Evolutionary conservation across 2,329 filamentous ascomycete genomes (phyloP).

Genomic region (Phialophora tarda): DNA sequence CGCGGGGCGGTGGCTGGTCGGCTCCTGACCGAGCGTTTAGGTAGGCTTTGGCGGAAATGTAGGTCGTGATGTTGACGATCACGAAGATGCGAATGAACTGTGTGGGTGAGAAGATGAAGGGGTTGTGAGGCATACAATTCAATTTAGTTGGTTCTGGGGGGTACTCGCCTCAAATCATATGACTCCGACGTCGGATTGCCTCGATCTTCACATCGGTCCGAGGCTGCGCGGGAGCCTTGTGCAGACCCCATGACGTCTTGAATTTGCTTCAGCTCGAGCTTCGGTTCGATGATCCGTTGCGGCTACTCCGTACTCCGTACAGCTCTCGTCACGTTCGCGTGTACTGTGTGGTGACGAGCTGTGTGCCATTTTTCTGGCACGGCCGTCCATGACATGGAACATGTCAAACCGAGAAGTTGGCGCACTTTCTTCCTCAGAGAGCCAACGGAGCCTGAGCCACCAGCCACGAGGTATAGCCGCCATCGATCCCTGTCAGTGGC

Average conservation of each 20-base stretch:
- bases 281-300: no score
- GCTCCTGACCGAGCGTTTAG: constrained; percentile 12
- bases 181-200: not conserved
- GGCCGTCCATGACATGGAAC: not conserved
- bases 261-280: no score
- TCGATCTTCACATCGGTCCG: not conserved
- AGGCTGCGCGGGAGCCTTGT: not conserved
- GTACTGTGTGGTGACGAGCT: no score
- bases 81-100: constrained; percentile 46
- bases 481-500: not conserved
- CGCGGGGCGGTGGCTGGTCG: not conserved
- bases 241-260: not conserved
- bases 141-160: not conserved
- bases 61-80: constrained; percentile 39
- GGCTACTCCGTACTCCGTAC: no score
- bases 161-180: not conserved
- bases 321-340: no score
- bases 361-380: not conserved
- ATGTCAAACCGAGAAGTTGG: not conserved
- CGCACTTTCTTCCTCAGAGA: not conserved
- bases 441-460: not conserved
- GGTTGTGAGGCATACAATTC: constrained; percentile 30
- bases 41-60: constrained; percentile 30
- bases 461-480: not conserved
- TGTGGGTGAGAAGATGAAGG: constrained; percentile 34